Evolutionary conservation across 345 rosid genomes (phyloP).

Genomic region (Durio zibethinus): DNA sequence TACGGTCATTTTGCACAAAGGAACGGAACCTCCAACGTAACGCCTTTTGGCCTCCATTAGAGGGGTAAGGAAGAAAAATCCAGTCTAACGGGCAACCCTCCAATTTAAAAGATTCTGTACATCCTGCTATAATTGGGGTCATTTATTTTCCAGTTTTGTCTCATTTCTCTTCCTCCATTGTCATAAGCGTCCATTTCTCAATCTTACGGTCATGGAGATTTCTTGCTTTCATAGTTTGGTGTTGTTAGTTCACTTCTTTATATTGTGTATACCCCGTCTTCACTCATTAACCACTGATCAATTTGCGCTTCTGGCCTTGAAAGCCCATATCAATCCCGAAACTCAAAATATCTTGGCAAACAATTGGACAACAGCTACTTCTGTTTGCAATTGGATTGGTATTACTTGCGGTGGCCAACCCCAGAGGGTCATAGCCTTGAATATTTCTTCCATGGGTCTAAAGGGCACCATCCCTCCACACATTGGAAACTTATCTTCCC

Average conservation of each 20-base stretch:
- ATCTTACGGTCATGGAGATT: neutral
- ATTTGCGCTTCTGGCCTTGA: conserved; percentile 19
- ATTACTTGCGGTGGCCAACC: conserved; percentile 14
- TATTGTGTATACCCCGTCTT: neutral
- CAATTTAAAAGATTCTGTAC: too few species aligned
- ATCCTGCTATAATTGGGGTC: too few species aligned
- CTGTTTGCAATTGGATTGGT: conserved; percentile 29
- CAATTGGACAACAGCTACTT: conserved; percentile 14
- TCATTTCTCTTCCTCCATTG: neutral
- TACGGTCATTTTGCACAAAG: too few species aligned
- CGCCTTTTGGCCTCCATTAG: too few species aligned
- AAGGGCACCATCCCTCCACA: conserved; percentile 24
- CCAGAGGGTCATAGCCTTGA: conserved; percentile 15
- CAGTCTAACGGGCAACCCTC: too few species aligned
- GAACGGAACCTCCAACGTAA: too few species aligned
- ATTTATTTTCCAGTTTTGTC: neutral
- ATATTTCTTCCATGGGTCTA: conserved; percentile 18
- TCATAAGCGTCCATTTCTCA: neutral
- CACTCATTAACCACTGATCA: neutral
- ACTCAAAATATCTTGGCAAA: conserved; percentile 7
- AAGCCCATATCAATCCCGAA: conserved; percentile 10
- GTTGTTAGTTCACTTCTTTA: neutral
- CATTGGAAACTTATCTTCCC: conserved; percentile 14
- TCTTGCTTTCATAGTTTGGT: neutral
- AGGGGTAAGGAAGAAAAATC: too few species aligned